Base-by-base conservation (phyloP, 2,329 filamentous ascomycete genomes). In the Sclerotinia spermophila region DNA sequence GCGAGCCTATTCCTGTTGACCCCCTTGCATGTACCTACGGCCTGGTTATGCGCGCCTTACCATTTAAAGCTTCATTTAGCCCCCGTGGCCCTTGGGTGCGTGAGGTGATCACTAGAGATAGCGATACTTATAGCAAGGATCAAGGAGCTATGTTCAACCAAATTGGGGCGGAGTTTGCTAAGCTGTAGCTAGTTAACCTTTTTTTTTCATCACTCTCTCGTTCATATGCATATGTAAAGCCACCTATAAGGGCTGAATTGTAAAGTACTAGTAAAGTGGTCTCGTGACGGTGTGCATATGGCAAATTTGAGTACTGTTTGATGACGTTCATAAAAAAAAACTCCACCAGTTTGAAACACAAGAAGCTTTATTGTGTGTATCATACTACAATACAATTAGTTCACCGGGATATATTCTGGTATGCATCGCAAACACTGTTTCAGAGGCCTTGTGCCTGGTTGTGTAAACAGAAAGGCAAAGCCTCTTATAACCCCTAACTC, bases 51-150 rank as follows among this genome's bases (percentile, higher is more conserved):
- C 42, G 60, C 15, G 60, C 42, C 11, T 10, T 64, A 19, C 60
- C 60, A 35, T 64, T 64, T n/a, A 64, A 48, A 8, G 60, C 60
- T 64, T 48, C 10, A 33, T 64, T 64, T 48, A 45, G 15, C 15
- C 60, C 60, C 19, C 60, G 60, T 64, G 60, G 60, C 27, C n/a
- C 60, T 48, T 64, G 60, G 42, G 40, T 64, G 40, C n/a, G 21
- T 48, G 60, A 48, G 24, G 60, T 64, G 2, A 64, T 64, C 15
- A 5, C 42, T 21, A 64, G 60, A 64, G n/a, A 64, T 64, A 42
- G 60, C 33, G 40, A 64, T 64, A 64, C 60, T 35, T 64, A 64
- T 44, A 44, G 60, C 27, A 48, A 64, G 24, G 60, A 64, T 64
- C 60, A 64, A 35, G n/a, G 27, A 8, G 42, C 42, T 48, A 48